Conservation (phyloP, 2,329 filamentous ascomycete species). For the Phoma sp. region DNA sequence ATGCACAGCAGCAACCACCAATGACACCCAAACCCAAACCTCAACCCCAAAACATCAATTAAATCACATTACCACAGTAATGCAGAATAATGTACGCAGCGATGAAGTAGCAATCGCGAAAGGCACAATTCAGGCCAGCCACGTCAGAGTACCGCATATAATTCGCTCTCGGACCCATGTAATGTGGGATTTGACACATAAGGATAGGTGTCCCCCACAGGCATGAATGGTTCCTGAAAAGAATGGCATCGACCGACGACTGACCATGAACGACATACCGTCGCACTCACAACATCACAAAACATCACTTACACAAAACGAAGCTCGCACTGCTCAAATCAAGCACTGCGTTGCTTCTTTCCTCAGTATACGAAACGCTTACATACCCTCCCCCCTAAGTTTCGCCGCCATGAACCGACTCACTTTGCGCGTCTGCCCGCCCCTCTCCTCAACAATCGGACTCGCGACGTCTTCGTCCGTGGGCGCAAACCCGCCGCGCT, state of each 20-base stretch:
- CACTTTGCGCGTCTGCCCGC: slow-evolving; percentile 65
- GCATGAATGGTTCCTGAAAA: slow-evolving; percentile 46
- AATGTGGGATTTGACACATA: slow-evolving; percentile 49
- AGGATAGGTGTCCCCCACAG: slow-evolving; percentile 46
- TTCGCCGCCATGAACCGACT: slow-evolving; percentile 79
- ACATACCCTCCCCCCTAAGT: slow-evolving; percentile 52
- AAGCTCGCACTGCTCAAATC: neutral
- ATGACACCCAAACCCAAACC: too few relatives aligned
- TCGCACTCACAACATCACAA: too few relatives aligned
- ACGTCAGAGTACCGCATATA: slow-evolving; percentile 44
- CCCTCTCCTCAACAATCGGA: slow-evolving; percentile 72
- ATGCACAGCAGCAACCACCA: too few relatives aligned
- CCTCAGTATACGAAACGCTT: slow-evolving; percentile 11
- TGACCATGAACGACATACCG: too few relatives aligned
- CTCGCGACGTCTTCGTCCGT: slow-evolving; percentile 71
- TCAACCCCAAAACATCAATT: too few relatives aligned
- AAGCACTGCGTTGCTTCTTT: too few relatives aligned
- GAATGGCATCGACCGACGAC: too few relatives aligned
- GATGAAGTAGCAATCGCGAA: slow-evolving; percentile 35
- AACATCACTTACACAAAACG: too few relatives aligned
- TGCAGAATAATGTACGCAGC: slow-evolving; percentile 21
- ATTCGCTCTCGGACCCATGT: slow-evolving; percentile 45
- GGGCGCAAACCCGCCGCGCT: slow-evolving; percentile 78
- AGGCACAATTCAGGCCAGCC: slow-evolving; percentile 36
- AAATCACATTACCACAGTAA: too few relatives aligned